Evolutionary conservation across 2,329 filamentous ascomycete species (phyloP), one percentile per base, ranked within the genome.

Genomic region (Microcyclospora tardicrescens): DNA sequence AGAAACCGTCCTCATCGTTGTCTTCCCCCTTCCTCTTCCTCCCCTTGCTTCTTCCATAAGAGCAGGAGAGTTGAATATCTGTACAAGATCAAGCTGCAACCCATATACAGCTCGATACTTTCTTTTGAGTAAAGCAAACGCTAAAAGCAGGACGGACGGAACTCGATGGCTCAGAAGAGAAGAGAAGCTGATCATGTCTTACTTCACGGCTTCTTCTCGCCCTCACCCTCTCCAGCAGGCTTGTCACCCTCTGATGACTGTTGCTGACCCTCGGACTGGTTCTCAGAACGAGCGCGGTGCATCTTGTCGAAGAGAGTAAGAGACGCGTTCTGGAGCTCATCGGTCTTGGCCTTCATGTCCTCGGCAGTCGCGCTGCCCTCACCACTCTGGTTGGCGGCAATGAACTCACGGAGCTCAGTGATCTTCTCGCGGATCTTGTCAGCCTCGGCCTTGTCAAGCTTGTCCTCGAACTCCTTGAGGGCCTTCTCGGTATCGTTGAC

Each of bases 301-400:
- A 98, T 94, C 82, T 96, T 95, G 73, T 96, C 91, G 66, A 98
- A 96, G 59, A 96, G 79, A 69, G 84, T 93, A 68, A 98, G 73
- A 67, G 82, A 89, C 53, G 89, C 84, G 63, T 82, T 84, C 72
- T 96, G 91, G 61, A 98, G 83, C 68, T 95, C 89, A 52, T 96
- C 91, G 57, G 84, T 93, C 84, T 95, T 95, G 71, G 84, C 78
- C 83, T 96, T 96, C 67, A 98, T 81, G 68, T 96, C 84, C 50
- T 84, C 83, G 37, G 87, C 83, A 44, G 85, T 93, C 57, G 83
- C 77, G 46, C 71, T 77, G 58, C 80, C 79, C 72, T 98, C 91
- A 49, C 89, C 89, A 56, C 84, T 77, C 72, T 95, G 89, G 75
- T 77, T 93, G 80, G 93, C 87, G 70, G 79, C 79, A 55, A 96